A percentile compares a stretch with the other conserved stretches of the same genome.
phyloP scores from a whole-genome alignment of 2,329 filamentous ascomycete species.

The Aspergillus luchuensis region DNA sequence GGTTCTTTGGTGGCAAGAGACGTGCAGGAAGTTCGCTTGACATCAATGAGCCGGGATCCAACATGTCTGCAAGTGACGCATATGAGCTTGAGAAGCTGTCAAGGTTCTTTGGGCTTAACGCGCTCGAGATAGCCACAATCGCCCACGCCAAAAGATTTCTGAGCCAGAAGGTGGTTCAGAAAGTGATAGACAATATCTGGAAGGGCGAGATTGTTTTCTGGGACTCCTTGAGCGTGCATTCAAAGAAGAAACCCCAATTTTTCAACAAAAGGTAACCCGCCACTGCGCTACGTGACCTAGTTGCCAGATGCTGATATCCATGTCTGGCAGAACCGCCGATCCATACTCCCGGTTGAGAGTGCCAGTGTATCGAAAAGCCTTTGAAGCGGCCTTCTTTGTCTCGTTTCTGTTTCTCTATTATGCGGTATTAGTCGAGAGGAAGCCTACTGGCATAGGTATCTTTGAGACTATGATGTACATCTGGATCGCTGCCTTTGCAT shows the following conservation, averaged over 20 bases:
- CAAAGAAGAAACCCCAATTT: slow-evolving; percentile 73
- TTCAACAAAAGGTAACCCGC: slow-evolving; percentile 61
- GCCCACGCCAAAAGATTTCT: slow-evolving; percentile 83
- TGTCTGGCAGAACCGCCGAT: slow-evolving; percentile 58
- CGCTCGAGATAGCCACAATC: slow-evolving; percentile 81
- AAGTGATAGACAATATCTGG: slow-evolving; percentile 83
- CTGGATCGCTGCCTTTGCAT: slow-evolving; percentile 85
- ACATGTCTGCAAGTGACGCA: slow-evolving; percentile 47
- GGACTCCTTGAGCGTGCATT: slow-evolving; percentile 72
- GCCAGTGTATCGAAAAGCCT: slow-evolving; percentile 80
- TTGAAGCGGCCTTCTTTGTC: slow-evolving; percentile 79
- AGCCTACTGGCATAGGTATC: slow-evolving; percentile 64
- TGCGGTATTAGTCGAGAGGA: slow-evolving; percentile 75
- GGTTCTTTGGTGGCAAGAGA: slow-evolving; percentile 40
- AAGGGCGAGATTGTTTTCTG: slow-evolving; percentile 85
- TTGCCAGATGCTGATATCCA: slow-evolving; percentile 1
- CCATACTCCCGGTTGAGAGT: slow-evolving; percentile 76
- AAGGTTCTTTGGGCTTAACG: slow-evolving; percentile 77
- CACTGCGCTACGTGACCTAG: background rate
- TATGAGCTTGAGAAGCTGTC: slow-evolving; percentile 64
- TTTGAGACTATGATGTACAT: slow-evolving; percentile 76
- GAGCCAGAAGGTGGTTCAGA: slow-evolving; percentile 76
- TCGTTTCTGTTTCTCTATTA: slow-evolving; percentile 81
- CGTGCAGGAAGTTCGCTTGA: slow-evolving; percentile 36
- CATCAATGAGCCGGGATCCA: slow-evolving; percentile 50